Evolutionary conservation across 2,329 filamentous ascomycete genomes (phyloP).

Genomic region (Neonectria faginata): DNA sequence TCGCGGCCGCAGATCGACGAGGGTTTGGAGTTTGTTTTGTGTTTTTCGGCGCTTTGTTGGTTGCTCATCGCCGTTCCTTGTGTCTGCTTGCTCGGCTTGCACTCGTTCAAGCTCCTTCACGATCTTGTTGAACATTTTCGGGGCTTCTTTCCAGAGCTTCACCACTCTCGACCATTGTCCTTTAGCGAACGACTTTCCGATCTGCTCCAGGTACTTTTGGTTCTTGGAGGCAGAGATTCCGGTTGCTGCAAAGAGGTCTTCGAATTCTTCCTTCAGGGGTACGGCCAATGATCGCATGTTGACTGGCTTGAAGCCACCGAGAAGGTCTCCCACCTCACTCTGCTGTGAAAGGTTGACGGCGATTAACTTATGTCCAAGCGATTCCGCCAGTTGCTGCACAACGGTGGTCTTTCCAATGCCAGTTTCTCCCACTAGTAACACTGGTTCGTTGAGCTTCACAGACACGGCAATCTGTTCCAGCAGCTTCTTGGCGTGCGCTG

Average conservation of each 20-base stretch:
- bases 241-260: conserved; percentile 86
- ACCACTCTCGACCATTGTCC: conserved; percentile 89
- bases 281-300: conserved; percentile 89
- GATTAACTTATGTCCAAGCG: conserved; percentile 86
- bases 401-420: conserved; percentile 98
- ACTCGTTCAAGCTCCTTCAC: conserved; percentile 65
- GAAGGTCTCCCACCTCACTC: conserved; percentile 93
- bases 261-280: conserved; percentile 93
- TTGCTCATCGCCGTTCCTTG: conserved; percentile 56
- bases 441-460: conserved; percentile 85
- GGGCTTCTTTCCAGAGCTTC: conserved; percentile 88
- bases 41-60: conserved; percentile 78
- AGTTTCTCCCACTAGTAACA: conserved; percentile 96
- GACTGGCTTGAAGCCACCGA: conserved; percentile 96
- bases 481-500: conserved; percentile 83
- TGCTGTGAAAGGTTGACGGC: conserved; percentile 98
- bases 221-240: conserved; percentile 90
- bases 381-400: conserved; percentile 89
- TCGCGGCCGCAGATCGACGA: conserved; percentile 68
- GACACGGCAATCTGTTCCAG: conserved; percentile 90
- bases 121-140: conserved; percentile 85
- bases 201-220: conserved; percentile 83
- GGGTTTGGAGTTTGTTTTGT: conserved; percentile 73
- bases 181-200: conserved; percentile 82
- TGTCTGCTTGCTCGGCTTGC: conserved; percentile 54